phyloP scores from a whole-genome alignment of 805 yeast genomes.

The Candida dendrica region DNA sequence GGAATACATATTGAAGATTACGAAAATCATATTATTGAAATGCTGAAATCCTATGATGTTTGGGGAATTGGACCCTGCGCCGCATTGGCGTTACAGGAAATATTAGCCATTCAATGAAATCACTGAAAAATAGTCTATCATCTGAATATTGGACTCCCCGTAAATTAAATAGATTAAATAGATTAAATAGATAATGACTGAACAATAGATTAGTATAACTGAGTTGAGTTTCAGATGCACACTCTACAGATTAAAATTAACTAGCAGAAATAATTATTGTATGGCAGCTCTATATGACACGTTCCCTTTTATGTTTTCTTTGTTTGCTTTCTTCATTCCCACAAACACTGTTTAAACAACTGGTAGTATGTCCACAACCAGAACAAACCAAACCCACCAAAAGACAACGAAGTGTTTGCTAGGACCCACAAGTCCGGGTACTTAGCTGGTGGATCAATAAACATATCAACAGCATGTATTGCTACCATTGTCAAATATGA shows the following conservation, averaged over 20 bases:
- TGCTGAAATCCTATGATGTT: background rate
- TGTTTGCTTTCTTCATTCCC: background rate
- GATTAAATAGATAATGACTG: background rate
- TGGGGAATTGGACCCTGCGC: constrained; percentile 1
- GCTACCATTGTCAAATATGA: constrained; percentile 45
- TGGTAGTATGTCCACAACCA: constrained; percentile 79
- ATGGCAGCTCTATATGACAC: no score
- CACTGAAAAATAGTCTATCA: background rate
- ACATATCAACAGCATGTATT: constrained; percentile 49
- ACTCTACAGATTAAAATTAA: no score
- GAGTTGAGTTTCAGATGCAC: no score
- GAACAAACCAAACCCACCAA: constrained; percentile 64
- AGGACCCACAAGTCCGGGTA: constrained; percentile 87
- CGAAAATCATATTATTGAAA: background rate
- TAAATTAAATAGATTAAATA: no score
- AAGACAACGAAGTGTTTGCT: constrained; percentile 65
- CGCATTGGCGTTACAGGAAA: background rate
- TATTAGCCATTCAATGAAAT: background rate
- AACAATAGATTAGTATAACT: background rate
- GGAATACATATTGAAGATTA: background rate
- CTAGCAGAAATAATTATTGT: no score
- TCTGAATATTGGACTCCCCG: no score
- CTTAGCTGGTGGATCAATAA: constrained; percentile 42
- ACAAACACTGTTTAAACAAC: constrained; percentile 14
- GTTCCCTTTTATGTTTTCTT: no score